Evolutionary conservation across 768 basidiomycete genomes (phyloP).

Genomic region (Xanthoconium purpureum): DNA sequence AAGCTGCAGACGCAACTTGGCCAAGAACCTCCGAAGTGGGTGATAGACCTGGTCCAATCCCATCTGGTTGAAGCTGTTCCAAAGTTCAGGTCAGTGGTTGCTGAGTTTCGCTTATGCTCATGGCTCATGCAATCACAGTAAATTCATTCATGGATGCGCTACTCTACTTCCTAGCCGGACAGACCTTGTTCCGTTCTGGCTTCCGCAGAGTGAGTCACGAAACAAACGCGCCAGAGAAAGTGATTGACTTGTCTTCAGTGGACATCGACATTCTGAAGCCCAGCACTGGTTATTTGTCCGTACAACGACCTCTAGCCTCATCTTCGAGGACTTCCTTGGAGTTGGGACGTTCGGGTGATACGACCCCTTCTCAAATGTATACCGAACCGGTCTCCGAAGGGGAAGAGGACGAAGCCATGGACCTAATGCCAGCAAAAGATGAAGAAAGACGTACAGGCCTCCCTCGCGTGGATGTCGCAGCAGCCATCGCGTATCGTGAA

Average conservation of each 20-base stretch:
- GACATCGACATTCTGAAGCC: slow-evolving; percentile 95
- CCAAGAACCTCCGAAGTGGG: slow-evolving; percentile 95
- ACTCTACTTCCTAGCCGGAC: slow-evolving; percentile 90
- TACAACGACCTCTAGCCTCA: slow-evolving; percentile 64
- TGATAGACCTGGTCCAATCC: slow-evolving; percentile 90
- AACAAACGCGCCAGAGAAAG: neutral
- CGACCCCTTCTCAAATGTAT: slow-evolving; percentile 50
- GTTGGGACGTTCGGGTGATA: slow-evolving; percentile 40
- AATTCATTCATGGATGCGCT: slow-evolving; percentile 96
- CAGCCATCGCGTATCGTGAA: slow-evolving; percentile 85
- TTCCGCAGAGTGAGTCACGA: slow-evolving; percentile 74
- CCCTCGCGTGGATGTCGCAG: slow-evolving; percentile 68
- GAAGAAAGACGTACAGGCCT: slow-evolving; percentile 82
- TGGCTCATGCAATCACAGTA: slow-evolving; percentile 42
- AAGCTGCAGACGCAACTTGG: slow-evolving; percentile 96
- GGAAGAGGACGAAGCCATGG: slow-evolving; percentile 81
- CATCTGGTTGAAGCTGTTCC: slow-evolving; percentile 97
- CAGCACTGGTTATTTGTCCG: slow-evolving; percentile 71
- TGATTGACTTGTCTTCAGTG: slow-evolving; percentile 48
- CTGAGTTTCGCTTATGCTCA: neutral
- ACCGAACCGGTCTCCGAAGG: slow-evolving; percentile 93
- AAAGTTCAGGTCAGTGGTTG: slow-evolving; percentile 73
- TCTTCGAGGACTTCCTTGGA: slow-evolving; percentile 49
- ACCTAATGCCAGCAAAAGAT: slow-evolving; percentile 66
- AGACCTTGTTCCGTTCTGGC: slow-evolving; percentile 97